phyloP scores from a whole-genome alignment of 2,329 filamentous ascomycete genomes.

The Ceratocystis ficicola region DNA sequence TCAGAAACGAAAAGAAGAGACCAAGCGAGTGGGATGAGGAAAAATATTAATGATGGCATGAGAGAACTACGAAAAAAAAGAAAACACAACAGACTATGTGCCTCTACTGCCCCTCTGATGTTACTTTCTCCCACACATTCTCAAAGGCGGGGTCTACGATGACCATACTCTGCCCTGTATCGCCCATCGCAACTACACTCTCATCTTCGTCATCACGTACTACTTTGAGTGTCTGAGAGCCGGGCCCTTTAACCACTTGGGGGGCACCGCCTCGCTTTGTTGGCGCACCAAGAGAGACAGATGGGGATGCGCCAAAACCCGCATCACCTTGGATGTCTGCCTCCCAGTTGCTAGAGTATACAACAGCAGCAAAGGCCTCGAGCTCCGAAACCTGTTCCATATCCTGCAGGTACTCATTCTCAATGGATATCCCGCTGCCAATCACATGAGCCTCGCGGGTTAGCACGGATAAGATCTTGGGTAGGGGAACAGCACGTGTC shows the following conservation, averaged over 20 bases:
- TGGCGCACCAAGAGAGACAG: slow-evolving; percentile 17
- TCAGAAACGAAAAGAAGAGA: neutral
- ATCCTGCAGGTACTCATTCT: slow-evolving; percentile 57
- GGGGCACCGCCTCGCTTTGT: neutral
- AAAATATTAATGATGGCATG: slow-evolving; percentile 12
- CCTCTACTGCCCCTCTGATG: slow-evolving; percentile 16
- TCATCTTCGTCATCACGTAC: slow-evolving; percentile 31
- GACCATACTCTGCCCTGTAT: slow-evolving; percentile 26
- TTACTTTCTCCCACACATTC: slow-evolving; percentile 56
- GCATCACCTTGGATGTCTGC: slow-evolving; percentile 45
- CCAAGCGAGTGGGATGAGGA: neutral
- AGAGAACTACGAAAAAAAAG: slow-evolving; percentile 22
- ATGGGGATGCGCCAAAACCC: slow-evolving; percentile 23
- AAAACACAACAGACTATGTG: slow-evolving; percentile 12
- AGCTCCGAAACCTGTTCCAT: slow-evolving; percentile 68
- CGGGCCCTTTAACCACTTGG: neutral
- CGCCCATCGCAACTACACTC: slow-evolving; percentile 43
- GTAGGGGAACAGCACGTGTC: slow-evolving; percentile 57
- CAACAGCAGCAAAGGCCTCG: slow-evolving; percentile 73
- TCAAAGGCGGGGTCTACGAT: slow-evolving; percentile 40
- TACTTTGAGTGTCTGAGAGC: neutral
- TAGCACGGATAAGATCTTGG: slow-evolving; percentile 78
- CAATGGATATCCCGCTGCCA: slow-evolving; percentile 62
- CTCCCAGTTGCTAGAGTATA: slow-evolving; percentile 76
- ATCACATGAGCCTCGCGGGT: slow-evolving; percentile 85